These are phyloP conservation scores for Fomitopsis pinicola DNA, from an alignment of 1,284 basidiomycete species.

Conservation along the genomic window DNA sequence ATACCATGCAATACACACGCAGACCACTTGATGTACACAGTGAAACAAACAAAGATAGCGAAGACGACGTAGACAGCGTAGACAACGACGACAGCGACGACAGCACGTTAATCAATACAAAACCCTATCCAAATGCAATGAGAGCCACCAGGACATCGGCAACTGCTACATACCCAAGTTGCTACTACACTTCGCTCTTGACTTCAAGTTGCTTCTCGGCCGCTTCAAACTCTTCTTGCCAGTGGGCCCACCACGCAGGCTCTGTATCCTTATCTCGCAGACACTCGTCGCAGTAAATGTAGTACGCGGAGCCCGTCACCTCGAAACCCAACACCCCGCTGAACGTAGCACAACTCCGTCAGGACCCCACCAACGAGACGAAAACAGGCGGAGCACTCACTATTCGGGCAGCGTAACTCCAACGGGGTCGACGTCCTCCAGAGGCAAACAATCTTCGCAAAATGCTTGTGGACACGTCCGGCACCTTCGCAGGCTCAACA, in stretches of 20 bases:
- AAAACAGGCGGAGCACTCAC: conserved; percentile 29
- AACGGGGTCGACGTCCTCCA: conserved; percentile 43
- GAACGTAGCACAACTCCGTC: neutral
- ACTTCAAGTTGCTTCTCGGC: neutral
- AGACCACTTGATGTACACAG: too few species aligned
- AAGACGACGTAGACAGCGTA: too few species aligned
- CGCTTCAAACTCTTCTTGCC: conserved; percentile 1
- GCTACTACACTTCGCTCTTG: too few species aligned
- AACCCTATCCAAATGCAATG: too few species aligned
- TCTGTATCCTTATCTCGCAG: neutral
- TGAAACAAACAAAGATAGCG: too few species aligned
- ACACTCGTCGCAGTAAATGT: conserved; percentile 5
- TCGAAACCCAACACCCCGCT: neutral
- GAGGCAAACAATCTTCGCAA: conserved; percentile 57
- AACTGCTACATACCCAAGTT: too few species aligned
- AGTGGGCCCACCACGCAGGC: neutral
- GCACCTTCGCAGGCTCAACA: conserved; percentile 33
- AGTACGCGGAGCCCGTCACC: neutral
- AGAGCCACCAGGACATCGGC: too few species aligned
- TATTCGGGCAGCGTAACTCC: conserved; percentile 56
- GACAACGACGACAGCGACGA: too few species aligned
- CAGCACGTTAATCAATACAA: too few species aligned
- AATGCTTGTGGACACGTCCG: conserved; percentile 54
- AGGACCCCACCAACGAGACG: neutral
- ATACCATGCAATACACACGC: too few species aligned